Evolutionary conservation across 2,329 filamentous ascomycete species (phyloP).

Genomic region (Stagonosporopsis tanaceti): DNA sequence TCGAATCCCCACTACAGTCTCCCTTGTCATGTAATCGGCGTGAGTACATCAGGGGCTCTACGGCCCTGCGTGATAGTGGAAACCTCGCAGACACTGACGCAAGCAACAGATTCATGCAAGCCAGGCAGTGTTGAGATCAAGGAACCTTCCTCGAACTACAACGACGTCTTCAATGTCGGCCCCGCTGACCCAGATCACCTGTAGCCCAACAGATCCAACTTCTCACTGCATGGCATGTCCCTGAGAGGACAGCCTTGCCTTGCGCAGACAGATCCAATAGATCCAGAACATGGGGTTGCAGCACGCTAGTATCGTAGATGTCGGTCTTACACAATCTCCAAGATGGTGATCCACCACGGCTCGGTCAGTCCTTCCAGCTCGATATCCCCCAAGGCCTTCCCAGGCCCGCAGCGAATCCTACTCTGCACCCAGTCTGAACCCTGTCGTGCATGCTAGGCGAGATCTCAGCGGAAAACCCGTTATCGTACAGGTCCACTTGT

Average conservation of each 20-base stretch:
- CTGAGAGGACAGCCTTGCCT: neutral
- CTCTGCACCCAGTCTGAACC: neutral
- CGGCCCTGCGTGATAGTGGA: neutral
- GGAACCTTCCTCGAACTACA: neutral
- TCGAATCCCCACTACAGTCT: neutral
- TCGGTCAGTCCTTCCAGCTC: neutral
- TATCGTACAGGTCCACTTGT: neutral
- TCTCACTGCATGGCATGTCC: neutral
- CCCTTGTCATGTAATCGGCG: neutral
- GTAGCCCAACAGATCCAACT: neutral
- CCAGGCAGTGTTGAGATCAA: neutral
- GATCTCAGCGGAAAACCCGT: neutral
- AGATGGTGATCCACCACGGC: conserved; percentile 1
- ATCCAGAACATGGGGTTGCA: conserved; percentile 6
- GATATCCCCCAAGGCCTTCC: neutral
- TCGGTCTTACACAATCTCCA: neutral
- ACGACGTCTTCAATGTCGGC: conserved; percentile 4
- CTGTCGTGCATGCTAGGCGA: neutral
- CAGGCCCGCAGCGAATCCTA: neutral
- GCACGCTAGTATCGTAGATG: conserved; percentile 7
- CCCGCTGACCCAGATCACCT: conserved; percentile 1
- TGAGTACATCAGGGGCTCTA: neutral
- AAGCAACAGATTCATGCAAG: neutral
- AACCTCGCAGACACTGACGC: neutral
- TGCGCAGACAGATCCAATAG: neutral